A percentile compares a stretch with the other conserved stretches of the same genome.
phyloP scores from a whole-genome alignment of 768 basidiomycete species.

The Agrocybe praecox region DNA sequence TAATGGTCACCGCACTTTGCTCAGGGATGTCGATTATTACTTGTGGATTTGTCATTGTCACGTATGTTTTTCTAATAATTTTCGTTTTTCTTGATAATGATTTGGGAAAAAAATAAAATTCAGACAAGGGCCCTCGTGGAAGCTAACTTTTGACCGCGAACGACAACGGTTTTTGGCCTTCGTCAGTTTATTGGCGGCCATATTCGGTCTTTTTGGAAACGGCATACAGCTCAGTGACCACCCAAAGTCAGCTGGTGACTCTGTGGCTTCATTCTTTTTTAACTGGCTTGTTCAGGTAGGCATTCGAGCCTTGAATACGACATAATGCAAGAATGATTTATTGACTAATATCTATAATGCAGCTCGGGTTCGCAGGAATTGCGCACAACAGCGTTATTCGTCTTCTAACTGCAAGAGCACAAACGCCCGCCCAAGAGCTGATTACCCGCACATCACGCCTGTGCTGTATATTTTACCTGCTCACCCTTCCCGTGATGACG shows the following conservation, averaged over 20 bases:
- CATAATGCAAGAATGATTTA: too few relatives aligned
- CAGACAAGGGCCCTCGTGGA: constrained; percentile 11
- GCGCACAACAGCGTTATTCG: constrained; percentile 13
- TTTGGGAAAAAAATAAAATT: background rate
- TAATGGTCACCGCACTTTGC: constrained; percentile 14
- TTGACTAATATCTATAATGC: too few relatives aligned
- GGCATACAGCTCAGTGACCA: constrained; percentile 12
- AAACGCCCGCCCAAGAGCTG: constrained; percentile 1
- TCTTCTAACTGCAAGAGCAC: constrained; percentile 6
- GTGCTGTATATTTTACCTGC: constrained; percentile 11
- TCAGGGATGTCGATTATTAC: constrained; percentile 13
- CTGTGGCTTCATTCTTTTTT: constrained; percentile 12
- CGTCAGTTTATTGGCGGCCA: constrained; percentile 14
- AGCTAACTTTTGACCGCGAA: constrained; percentile 8
- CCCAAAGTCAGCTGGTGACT: constrained; percentile 10
- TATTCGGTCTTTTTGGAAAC: constrained; percentile 10
- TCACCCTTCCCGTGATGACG: constrained; percentile 12
- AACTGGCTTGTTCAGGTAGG: constrained; percentile 13
- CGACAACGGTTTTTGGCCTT: constrained; percentile 12
- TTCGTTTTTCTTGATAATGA: background rate
- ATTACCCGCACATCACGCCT: constrained; percentile 6
- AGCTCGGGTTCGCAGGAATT: constrained; percentile 13
- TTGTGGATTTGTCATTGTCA: constrained; percentile 13
- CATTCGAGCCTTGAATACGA: background rate
- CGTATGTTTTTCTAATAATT: background rate